phyloP scores from a whole-genome alignment of 2,329 filamentous ascomycete species.

The Penicillium sp. region DNA sequence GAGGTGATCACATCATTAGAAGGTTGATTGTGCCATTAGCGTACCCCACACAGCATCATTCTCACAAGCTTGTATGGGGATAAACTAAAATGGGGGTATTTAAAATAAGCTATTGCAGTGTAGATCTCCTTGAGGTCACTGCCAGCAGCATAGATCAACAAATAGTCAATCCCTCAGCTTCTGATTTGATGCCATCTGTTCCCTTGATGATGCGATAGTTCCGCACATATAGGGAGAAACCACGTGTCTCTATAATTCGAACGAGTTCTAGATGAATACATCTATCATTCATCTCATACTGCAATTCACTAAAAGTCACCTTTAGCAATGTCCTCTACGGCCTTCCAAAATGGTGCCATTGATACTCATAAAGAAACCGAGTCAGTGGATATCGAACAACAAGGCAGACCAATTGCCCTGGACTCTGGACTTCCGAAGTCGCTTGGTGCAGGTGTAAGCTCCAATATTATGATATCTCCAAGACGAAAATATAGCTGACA shows the following conservation, averaged over 20 bases:
- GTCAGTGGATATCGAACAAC: conserved; percentile 17
- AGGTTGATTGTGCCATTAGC: conserved; percentile 12
- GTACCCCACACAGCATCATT: not conserved
- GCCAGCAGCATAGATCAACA: not conserved
- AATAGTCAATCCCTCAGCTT: not conserved
- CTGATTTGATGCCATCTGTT: conserved; percentile 1
- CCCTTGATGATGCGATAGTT: conserved; percentile 9
- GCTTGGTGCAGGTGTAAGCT: conserved; percentile 24
- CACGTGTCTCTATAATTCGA: not conserved
- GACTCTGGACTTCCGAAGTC: conserved; percentile 9
- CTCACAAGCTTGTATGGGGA: not conserved
- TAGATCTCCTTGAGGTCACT: not conserved
- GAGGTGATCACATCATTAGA: conserved; percentile 20
- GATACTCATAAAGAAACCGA: conserved; percentile 5
- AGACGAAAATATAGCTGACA: not conserved
- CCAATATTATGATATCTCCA: not conserved
- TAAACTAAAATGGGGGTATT: not conserved
- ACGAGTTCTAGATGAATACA: not conserved
- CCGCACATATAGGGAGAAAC: not conserved
- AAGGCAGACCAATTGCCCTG: not conserved
- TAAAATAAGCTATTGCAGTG: conserved; percentile 1
- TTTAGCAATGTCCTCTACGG: not conserved
- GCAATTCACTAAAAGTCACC: not conserved
- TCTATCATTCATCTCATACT: not conserved
- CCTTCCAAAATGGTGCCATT: conserved; percentile 5